Base-by-base conservation (phyloP, 768 basidiomycete species). In the Inosperma sp. region DNA sequence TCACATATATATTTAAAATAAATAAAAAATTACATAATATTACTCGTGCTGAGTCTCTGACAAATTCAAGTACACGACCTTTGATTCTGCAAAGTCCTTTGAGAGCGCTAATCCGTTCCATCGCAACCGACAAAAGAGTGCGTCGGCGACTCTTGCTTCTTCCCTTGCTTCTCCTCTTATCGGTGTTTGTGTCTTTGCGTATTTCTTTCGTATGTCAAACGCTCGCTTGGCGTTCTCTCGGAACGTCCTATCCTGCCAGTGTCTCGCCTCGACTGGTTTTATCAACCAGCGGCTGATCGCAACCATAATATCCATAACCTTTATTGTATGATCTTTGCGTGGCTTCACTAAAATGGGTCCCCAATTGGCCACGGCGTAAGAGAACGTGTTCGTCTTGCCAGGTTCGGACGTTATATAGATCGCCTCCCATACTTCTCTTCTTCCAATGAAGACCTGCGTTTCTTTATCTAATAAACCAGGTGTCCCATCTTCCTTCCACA, bases 61-160 rank as follows among this genome's bases (percentile, higher is more conserved):
- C 14, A 51, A 17, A n/a, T 42, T 40, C 40, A 51, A 34, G 44
- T 51, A 45, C 16, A 51, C 25, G 5, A 22, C 26, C 42, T 29
- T 42, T 13, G 50, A 43, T 5, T 42, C 33, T 2, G 42, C 21
- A 45, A 51, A 51, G 42, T 51, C 50, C 3, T 43, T 30, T 17
- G 50, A 41, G 16, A 51, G 23, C 40, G 23, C 34, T 34, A 51
- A 33, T 22, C 50, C 50, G 8, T 51, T 42, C 50, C 50, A 51
- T 7, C 40, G 33, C 13, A 51, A 40, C 2, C 42, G 50, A 41
- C 50, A 51, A 36, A 51, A 51, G 41, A 51, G 44, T 35, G 50
- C 35, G 25, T 51, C 50, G 25, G 44, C 50, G 1, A 41, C 19
- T 30, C 41, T 40, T 33, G 50, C 50, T 4, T 42, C 39, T 14